Evolutionary conservation across 2,329 filamentous ascomycete genomes (phyloP).

Genomic region (Alternaria consortialis): DNA sequence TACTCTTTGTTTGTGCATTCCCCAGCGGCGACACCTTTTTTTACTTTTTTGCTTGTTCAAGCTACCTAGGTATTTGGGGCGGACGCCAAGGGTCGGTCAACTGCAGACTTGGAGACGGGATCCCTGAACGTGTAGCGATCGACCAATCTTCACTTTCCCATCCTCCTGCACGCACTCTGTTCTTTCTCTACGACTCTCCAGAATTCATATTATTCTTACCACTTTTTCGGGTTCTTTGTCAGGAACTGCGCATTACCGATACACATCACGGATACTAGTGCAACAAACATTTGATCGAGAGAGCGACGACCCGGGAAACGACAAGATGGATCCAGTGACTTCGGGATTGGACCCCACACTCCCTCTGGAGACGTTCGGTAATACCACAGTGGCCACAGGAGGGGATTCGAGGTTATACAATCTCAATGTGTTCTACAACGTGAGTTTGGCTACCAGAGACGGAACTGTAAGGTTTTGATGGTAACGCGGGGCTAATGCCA

Average conservation of each 20-base stretch:
- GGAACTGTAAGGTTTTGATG: constrained; percentile 17
- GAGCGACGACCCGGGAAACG: neutral
- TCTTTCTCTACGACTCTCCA: constrained; percentile 28
- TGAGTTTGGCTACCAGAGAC: constrained; percentile 51
- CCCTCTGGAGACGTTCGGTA: constrained; percentile 54
- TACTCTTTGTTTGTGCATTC: constrained; percentile 7
- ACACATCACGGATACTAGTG: neutral
- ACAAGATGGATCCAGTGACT: constrained; percentile 40
- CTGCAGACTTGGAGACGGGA: constrained; percentile 19
- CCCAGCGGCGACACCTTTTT: constrained; percentile 7
- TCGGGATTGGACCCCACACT: constrained; percentile 42
- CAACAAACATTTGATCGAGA: neutral
- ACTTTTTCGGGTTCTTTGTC: neutral
- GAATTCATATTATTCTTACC: neutral
- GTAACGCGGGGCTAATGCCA: constrained; percentile 36
- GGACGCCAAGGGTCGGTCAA: constrained; percentile 33
- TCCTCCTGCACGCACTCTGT: constrained; percentile 31
- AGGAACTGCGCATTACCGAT: neutral
- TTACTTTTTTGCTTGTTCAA: constrained; percentile 22
- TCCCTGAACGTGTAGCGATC: constrained; percentile 37
- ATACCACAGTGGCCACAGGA: constrained; percentile 70
- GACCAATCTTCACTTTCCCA: constrained; percentile 23
- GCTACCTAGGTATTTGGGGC: constrained; percentile 16
- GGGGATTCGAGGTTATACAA: constrained; percentile 73
- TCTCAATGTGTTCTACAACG: constrained; percentile 86